Percentiles rank a stretch among this genome's conserved stretches.
These are phyloP conservation scores for Sanghuangporus baumii DNA, from an alignment of 1,284 basidiomycete genomes.

Conservation along the genomic window DNA sequence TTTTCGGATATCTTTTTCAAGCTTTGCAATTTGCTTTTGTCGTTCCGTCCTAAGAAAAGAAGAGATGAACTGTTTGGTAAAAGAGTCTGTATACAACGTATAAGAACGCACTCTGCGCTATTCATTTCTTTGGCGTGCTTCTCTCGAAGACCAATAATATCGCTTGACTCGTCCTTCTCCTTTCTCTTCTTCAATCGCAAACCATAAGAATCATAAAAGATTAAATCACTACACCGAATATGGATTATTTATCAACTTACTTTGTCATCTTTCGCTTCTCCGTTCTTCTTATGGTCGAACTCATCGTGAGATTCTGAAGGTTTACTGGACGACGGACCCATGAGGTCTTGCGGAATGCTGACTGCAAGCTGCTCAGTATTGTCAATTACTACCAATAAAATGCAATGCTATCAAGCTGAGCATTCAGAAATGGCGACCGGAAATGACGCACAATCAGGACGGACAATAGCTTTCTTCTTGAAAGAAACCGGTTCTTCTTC, in stretches of 20 bases:
- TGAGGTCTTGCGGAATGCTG: conserved; percentile 24
- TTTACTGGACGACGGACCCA: conserved; percentile 11
- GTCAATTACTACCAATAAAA: conserved; percentile 44
- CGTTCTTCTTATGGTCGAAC: not conserved
- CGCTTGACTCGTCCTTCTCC: conserved; percentile 38
- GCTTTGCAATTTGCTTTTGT: conserved; percentile 66
- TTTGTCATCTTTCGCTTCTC: not conserved
- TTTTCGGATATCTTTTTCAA: conserved; percentile 84
- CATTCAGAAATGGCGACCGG: not conserved
- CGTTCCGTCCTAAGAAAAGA: not conserved
- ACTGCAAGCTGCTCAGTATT: conserved; percentile 27
- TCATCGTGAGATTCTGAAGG: not conserved
- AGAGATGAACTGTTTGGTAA: not conserved
- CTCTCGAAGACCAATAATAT: conserved; percentile 66
- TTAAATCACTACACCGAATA: not conserved
- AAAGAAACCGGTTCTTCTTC: conserved; percentile 44
- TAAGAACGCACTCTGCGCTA: conserved; percentile 43
- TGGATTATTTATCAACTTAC: not conserved
- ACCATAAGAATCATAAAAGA: not conserved
- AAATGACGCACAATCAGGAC: conserved; percentile 68
- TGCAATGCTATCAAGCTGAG: not conserved
- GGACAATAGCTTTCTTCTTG: conserved; percentile 75
- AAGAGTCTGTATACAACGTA: not conserved
- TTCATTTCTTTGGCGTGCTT: conserved; percentile 66
- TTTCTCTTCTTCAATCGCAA: conserved; percentile 29